Conservation (phyloP, 805 yeast genomes). For the Yarrowia sp. region DNA sequence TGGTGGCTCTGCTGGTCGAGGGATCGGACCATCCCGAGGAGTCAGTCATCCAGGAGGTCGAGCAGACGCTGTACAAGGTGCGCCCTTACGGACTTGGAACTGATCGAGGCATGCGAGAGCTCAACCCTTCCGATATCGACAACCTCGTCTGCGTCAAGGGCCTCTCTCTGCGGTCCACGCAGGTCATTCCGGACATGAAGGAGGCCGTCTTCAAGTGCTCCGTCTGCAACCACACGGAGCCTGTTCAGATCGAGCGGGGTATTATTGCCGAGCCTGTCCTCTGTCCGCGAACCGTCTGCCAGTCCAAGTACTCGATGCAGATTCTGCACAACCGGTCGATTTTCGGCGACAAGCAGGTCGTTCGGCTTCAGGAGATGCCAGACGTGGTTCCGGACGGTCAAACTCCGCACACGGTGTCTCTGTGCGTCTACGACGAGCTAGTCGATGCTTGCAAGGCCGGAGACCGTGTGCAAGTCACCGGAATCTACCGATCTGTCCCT, state of each 20-base stretch:
- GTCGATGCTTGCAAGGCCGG: constrained; percentile 96
- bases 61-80: constrained; percentile 76
- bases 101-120: constrained; percentile 77
- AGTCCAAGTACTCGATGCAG: constrained; percentile 81
- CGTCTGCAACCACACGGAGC: constrained; percentile 89
- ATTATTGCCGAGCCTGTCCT: constrained; percentile 87
- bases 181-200: constrained; percentile 96
- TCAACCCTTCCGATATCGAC: constrained; percentile 92
- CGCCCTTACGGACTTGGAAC: constrained; percentile 83
- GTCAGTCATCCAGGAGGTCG: constrained; percentile 61
- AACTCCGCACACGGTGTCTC: constrained; percentile 92
- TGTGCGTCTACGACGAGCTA: constrained; percentile 92
- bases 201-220: constrained; percentile 93
- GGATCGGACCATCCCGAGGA: constrained; percentile 28
- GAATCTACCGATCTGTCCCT: constrained; percentile 89
- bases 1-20: constrained; percentile 50
- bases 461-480: constrained; percentile 93
- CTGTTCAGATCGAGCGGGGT: constrained; percentile 92
- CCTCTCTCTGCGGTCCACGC: constrained; percentile 78
- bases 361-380: constrained; percentile 92
- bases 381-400: constrained; percentile 97
- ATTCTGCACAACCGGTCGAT: constrained; percentile 87
- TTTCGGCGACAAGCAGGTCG: constrained; percentile 93
- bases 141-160: constrained; percentile 90
- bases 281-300: constrained; percentile 89